Conservation (phyloP, 2,329 filamentous ascomycete species). For the Lomentospora prolificans region DNA sequence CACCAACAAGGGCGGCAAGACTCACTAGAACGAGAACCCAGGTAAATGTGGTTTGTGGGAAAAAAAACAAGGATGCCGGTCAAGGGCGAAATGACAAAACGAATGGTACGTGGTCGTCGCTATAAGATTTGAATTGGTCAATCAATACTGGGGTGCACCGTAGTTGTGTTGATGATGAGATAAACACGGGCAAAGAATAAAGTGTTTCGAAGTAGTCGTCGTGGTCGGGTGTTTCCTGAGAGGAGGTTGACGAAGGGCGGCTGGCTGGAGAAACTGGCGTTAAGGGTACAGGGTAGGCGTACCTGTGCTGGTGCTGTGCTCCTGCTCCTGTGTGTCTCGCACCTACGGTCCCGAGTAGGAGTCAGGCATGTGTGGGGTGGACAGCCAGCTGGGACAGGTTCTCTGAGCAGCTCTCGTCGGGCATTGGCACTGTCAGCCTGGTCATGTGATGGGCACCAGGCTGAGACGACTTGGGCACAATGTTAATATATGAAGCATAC, state of each 20-base stretch:
- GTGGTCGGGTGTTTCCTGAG: not conserved
- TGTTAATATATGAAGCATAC: not conserved
- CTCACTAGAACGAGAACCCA: not conserved
- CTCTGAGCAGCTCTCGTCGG: not conserved
- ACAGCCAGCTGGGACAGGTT: not conserved
- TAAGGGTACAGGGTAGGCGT: not conserved
- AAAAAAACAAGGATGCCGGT: slow-evolving; percentile 1
- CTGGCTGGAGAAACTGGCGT: slow-evolving; percentile 5
- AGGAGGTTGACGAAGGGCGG: slow-evolving; percentile 4
- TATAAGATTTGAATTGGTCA: not conserved
- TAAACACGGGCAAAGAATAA: slow-evolving; percentile 6
- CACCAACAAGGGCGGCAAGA: not conserved
- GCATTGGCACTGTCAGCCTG: not conserved
- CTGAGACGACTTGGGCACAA: not conserved
- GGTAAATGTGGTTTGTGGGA: not conserved
- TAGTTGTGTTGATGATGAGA: slow-evolving; percentile 1
- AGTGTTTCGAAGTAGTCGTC: not conserved
- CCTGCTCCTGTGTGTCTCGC: not conserved
- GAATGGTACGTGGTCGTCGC: slow-evolving; percentile 1
- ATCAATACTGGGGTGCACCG: slow-evolving; percentile 6
- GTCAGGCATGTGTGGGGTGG: not conserved
- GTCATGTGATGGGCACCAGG: slow-evolving; percentile 5
- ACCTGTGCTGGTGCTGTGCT: not conserved
- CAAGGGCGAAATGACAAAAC: not conserved
- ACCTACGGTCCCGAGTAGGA: not conserved